These are phyloP conservation scores for Chloromonas sp. DNA, from an alignment of 163 green algal genomes.

Conservation along the genomic window DNA sequence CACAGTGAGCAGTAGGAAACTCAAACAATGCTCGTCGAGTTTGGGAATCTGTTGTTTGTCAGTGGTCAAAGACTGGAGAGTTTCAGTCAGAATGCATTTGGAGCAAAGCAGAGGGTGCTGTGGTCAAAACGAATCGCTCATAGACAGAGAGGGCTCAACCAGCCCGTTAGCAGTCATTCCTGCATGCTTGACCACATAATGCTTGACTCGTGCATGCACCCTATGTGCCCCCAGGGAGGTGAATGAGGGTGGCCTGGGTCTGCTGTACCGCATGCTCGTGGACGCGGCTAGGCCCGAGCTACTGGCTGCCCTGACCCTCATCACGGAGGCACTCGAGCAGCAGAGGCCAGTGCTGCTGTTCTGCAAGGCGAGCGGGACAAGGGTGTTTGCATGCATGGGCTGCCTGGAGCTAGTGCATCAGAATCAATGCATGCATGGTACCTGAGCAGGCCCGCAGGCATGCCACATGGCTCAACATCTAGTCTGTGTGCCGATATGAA, in stretches of 20 bases:
- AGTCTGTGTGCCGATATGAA: neutral
- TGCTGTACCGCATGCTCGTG: constrained; percentile 66
- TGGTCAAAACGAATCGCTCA: too few relatives aligned
- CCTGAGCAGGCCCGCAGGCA: neutral
- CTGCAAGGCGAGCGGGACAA: constrained; percentile 37
- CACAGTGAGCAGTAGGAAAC: too few relatives aligned
- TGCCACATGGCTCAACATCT: neutral
- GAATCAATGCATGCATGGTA: neutral
- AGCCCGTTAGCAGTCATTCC: neutral
- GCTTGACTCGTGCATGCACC: neutral
- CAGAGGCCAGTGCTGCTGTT: constrained; percentile 53
- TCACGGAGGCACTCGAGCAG: constrained; percentile 34
- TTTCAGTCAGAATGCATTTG: neutral
- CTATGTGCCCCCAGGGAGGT: constrained; percentile 37
- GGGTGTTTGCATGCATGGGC: too few relatives aligned
- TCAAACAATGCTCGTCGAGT: too few relatives aligned
- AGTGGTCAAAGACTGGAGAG: neutral
- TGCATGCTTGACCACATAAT: neutral
- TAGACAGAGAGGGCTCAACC: too few relatives aligned
- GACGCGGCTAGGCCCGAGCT: constrained; percentile 37
- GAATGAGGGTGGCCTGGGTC: constrained; percentile 52
- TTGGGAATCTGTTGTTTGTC: neutral
- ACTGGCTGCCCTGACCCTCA: constrained; percentile 24
- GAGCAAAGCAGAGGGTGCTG: neutral
- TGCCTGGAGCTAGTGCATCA: too few relatives aligned